Conservation (phyloP, 2,329 filamentous ascomycete species). For the Arthrinium puccinioides region DNA sequence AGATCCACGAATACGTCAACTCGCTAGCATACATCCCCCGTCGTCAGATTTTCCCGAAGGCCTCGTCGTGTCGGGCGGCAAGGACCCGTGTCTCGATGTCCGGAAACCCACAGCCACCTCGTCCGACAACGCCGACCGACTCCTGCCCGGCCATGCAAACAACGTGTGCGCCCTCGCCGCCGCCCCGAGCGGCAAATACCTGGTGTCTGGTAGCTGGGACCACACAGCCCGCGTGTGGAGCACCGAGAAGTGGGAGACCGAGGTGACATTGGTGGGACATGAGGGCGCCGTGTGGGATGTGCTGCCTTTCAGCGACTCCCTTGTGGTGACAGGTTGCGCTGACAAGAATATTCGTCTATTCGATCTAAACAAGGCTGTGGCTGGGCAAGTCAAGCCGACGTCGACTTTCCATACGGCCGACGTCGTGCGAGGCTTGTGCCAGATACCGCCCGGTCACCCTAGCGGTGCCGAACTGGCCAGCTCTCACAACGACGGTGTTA, state of each 20-base stretch:
- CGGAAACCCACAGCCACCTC: slow-evolving; percentile 61
- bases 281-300: slow-evolving; percentile 82
- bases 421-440: slow-evolving; percentile 82
- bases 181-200: slow-evolving; percentile 60
- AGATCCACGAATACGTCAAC: slow-evolving; percentile 84
- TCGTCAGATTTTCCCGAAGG: slow-evolving; percentile 65
- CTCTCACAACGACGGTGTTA: slow-evolving; percentile 84
- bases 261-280: slow-evolving; percentile 67
- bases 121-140: slow-evolving; percentile 72
- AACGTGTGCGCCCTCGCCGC: slow-evolving; percentile 87
- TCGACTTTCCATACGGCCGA: slow-evolving; percentile 62
- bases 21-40: slow-evolving; percentile 68
- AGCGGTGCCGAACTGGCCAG: slow-evolving; percentile 90
- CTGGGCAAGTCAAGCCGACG: slow-evolving; percentile 41
- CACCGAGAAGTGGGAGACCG: slow-evolving; percentile 76
- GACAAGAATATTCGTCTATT: slow-evolving; percentile 87
- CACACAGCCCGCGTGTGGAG: slow-evolving; percentile 80
- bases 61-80: slow-evolving; percentile 78
- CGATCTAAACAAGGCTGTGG: slow-evolving; percentile 56
- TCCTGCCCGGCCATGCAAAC: slow-evolving; percentile 77
- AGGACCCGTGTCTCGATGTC: slow-evolving; percentile 89
- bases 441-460: slow-evolving; percentile 65
- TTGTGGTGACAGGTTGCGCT: slow-evolving; percentile 84
- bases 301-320: slow-evolving; percentile 70
- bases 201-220: slow-evolving; percentile 95